Evolutionary conservation across 148 eudicot genomes (phyloP).

Genomic region (Rhododendron vialii): DNA sequence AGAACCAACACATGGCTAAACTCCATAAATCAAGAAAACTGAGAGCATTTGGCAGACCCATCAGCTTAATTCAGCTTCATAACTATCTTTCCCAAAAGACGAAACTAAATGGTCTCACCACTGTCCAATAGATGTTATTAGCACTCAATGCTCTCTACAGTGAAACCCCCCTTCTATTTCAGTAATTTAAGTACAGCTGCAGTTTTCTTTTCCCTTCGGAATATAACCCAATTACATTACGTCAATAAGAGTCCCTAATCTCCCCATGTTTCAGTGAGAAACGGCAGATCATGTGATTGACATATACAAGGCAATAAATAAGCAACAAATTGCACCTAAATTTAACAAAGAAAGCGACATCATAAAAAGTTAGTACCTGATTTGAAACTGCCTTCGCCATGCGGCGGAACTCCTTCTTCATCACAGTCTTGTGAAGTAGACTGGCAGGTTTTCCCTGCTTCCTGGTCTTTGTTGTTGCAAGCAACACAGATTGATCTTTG

Average conservation of each 20-base stretch:
- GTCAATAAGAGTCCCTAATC: neutral
- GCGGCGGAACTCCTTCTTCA: conserved; percentile 82
- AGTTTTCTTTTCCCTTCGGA: neutral
- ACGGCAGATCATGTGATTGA: neutral
- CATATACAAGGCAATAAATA: neutral
- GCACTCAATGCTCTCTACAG: neutral
- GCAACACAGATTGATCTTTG: conserved; percentile 62
- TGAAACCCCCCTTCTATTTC: neutral
- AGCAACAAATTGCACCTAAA: neutral
- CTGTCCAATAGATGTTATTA: neutral
- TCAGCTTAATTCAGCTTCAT: neutral
- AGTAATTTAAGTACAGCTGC: neutral
- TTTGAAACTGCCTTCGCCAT: conserved; percentile 85
- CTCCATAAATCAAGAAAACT: neutral
- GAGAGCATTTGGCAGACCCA: neutral
- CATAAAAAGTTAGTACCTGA: conserved; percentile 49
- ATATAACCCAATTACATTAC: neutral
- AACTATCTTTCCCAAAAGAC: neutral
- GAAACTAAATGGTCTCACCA: neutral
- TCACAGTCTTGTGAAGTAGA: conserved; percentile 62
- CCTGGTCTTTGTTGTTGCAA: conserved; percentile 81
- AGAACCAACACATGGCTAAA: neutral
- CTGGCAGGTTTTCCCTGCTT: conserved; percentile 75
- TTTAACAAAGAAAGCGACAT: neutral
- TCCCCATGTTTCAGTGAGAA: neutral